These are phyloP conservation scores for Ogataea dorogensis DNA, from an alignment of 805 yeast species.

Conservation along the genomic window DNA sequence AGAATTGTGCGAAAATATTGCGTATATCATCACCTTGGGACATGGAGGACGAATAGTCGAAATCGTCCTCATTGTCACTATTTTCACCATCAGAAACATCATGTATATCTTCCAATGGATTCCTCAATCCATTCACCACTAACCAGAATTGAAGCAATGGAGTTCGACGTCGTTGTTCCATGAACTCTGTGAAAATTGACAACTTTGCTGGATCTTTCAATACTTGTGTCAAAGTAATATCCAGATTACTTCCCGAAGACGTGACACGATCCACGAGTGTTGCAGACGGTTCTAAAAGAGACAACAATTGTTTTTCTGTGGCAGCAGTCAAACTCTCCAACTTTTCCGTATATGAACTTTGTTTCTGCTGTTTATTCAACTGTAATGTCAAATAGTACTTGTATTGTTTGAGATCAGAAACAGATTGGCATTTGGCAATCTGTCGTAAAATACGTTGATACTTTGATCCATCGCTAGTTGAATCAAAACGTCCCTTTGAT, in stretches of 20 bases:
- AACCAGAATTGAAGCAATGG: constrained; percentile 61
- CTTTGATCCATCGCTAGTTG: constrained; percentile 39
- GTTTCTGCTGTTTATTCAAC: constrained; percentile 40
- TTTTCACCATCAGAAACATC: constrained; percentile 29
- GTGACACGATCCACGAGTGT: constrained; percentile 4
- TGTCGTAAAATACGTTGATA: constrained; percentile 41
- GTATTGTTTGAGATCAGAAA: constrained; percentile 47
- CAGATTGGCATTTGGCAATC: constrained; percentile 34
- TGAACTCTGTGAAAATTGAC: constrained; percentile 51
- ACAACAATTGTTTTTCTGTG: constrained; percentile 22
- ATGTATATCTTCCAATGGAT: constrained; percentile 61
- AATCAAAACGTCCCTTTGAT: constrained; percentile 35
- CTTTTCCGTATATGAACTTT: constrained; percentile 27
- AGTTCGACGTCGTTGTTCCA: constrained; percentile 49
- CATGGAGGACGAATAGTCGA: constrained; percentile 26
- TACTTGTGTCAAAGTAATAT: constrained; percentile 41
- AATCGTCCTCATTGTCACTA: constrained; percentile 25
- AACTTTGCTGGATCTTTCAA: constrained; percentile 48
- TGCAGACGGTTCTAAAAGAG: constrained; percentile 12
- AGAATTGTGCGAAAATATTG: constrained; percentile 46
- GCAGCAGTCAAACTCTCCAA: constrained; percentile 21
- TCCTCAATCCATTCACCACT: constrained; percentile 63
- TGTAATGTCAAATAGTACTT: constrained; percentile 48
- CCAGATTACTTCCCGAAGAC: constrained; percentile 17
- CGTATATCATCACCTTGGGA: constrained; percentile 53